Evolutionary conservation across 2,329 filamentous ascomycete genomes (phyloP), one percentile per base, ranked within the genome.

Genomic region (Clonostachys rosea): DNA sequence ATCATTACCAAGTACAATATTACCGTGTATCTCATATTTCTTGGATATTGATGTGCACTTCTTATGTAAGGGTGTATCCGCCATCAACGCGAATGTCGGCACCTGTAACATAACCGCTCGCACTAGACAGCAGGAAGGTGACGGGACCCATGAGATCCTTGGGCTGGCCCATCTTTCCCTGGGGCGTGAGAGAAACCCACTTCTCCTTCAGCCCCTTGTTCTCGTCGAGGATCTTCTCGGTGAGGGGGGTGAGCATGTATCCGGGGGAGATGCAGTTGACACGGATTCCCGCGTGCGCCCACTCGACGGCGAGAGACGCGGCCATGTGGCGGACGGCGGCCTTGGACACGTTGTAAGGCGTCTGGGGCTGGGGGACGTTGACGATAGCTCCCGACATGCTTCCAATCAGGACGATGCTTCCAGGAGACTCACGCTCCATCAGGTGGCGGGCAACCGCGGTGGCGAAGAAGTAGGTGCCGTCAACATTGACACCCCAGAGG

Each of bases 211-310:
- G 81, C 47, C 94, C 89, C 17, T 91, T 91, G 67, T 95, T 95
- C 50, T 96, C 90, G 53, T 94, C 87, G 24, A 97, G 81, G 56
- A 97, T 96, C 74, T 95, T 95, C 72, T 91, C 84, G 40, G 91
- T 96, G 46, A 96, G 71, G 49, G 91, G 88, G 14, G 92, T 96
- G 55, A 96, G 74, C 92, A 97, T 97, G 70, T 97, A 97, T 41
- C 94, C 92, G 0, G 92, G 92, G 33, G 86, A 91, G 64, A 97
- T 94, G 68, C 89, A 94, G 73, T 97, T 97, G 56, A 97, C 92
- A 35, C 92, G 83, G 61, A 97, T 96, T 55, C 86, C 86, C 36
- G 86, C 83, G 56, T 84, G 78, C 0, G 92, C 91, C 92, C 94
- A 97, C 68, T 97, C 94, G 44, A 96, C 91, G 35, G 91, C 91